phyloP scores from a whole-genome alignment of 1,284 basidiomycete genomes.

The Kwoniella shivajii region DNA sequence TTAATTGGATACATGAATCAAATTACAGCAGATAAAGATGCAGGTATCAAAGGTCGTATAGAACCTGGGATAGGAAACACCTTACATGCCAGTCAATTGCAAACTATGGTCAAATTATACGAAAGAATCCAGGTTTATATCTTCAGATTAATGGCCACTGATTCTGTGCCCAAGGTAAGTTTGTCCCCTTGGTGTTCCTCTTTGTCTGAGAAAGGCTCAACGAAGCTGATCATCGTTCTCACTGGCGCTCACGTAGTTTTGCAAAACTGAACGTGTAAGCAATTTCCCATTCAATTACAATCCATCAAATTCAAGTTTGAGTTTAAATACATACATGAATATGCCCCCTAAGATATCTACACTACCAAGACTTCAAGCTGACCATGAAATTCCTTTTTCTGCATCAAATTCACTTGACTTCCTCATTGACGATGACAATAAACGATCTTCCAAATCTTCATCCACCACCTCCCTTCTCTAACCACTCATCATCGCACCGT shows the following conservation, averaged over 20 bases:
- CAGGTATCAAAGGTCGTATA: conserved; percentile 69
- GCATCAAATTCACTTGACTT: conserved; percentile 1
- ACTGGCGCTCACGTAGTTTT: conserved; percentile 29
- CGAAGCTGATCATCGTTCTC: neutral
- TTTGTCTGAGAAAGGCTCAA: neutral
- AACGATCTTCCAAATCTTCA: neutral
- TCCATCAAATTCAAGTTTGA: neutral
- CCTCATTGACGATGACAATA: neutral
- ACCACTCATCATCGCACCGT: neutral
- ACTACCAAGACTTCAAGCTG: conserved; percentile 19
- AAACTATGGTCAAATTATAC: conserved; percentile 89
- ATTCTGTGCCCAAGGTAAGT: conserved; percentile 89
- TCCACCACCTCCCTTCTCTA: neutral
- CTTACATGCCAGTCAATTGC: conserved; percentile 84
- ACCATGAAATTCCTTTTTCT: conserved; percentile 6
- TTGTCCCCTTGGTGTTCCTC: neutral
- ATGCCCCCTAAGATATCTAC: neutral
- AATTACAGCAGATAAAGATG: conserved; percentile 68
- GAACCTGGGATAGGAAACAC: conserved; percentile 68
- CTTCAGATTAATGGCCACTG: conserved; percentile 95
- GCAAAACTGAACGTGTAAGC: conserved; percentile 49
- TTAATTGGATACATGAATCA: conserved; percentile 89
- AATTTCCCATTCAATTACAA: neutral
- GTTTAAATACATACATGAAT: neutral
- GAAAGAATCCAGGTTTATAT: conserved; percentile 96